These are phyloP conservation scores for Globisporangium sylvaticum DNA, from an alignment of 352 stramenopile genomes.

Conservation along the genomic window DNA sequence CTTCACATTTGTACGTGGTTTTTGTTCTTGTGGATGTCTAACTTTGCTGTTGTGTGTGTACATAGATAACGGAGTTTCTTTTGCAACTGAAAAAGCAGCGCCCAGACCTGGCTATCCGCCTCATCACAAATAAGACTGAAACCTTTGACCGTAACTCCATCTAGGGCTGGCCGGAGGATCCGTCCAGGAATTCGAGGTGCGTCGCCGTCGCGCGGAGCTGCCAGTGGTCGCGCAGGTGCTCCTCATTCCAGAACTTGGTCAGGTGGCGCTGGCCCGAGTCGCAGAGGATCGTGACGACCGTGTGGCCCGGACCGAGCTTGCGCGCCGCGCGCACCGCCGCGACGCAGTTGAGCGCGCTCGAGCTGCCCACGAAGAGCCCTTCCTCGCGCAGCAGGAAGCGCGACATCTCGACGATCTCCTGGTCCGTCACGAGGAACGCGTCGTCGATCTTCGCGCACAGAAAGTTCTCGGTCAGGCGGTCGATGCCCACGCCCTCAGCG, in stretches of 20 bases:
- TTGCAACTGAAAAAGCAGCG: too few species aligned
- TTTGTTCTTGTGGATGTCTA: too few species aligned
- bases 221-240: constrained; percentile 70
- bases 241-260: constrained; percentile 87
- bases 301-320: constrained; percentile 77
- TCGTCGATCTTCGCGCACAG: constrained; percentile 85
- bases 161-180: constrained; percentile 60
- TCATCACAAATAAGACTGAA: too few species aligned
- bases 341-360: constrained; percentile 83
- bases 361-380: constrained; percentile 94
- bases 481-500: constrained; percentile 96
- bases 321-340: constrained; percentile 67
- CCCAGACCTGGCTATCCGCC: too few species aligned
- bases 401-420: constrained; percentile 97
- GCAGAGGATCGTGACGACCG: constrained; percentile 84
- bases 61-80: too few species aligned
- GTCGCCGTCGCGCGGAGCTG: constrained; percentile 45
- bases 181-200: constrained; percentile 72
- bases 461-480: constrained; percentile 97
- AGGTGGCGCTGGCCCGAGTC: constrained; percentile 88
- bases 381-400: constrained; percentile 95
- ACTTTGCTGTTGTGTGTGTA: too few species aligned
- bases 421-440: constrained; percentile 88
- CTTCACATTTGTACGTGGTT: too few species aligned
- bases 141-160: too few species aligned